These are phyloP conservation scores for Umbellularia californica DNA, from an alignment of 164 flowering plant species.

Conservation along the genomic window DNA sequence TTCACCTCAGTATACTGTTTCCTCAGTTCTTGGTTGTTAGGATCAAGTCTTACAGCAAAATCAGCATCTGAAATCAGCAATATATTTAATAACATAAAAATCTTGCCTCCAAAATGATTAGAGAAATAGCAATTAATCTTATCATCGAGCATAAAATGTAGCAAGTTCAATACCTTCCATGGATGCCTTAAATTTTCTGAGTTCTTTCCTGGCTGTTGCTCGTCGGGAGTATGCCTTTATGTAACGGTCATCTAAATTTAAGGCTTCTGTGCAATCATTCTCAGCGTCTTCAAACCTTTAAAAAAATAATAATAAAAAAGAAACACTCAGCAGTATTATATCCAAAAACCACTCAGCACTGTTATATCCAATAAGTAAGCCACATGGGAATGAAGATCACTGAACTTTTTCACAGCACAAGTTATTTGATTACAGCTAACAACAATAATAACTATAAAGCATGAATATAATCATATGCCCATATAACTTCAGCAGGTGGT, in stretches of 20 bases:
- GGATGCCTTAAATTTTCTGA: slow-evolving; percentile 72
- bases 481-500: too few relatives aligned
- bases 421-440: too few relatives aligned
- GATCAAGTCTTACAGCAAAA: slow-evolving; percentile 88
- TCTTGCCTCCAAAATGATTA: slow-evolving; percentile 1
- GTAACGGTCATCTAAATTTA: slow-evolving; percentile 92
- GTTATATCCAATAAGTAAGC: too few relatives aligned
- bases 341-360: too few relatives aligned
- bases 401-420: too few relatives aligned
- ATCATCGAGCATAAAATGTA: not conserved
- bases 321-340: too few relatives aligned
- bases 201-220: slow-evolving; percentile 93
- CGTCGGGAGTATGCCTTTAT: slow-evolving; percentile 94
- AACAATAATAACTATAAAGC: too few relatives aligned
- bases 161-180: slow-evolving; percentile 53
- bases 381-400: too few relatives aligned
- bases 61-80: slow-evolving; percentile 69
- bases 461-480: too few relatives aligned
- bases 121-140: not conserved
- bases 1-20: slow-evolving; percentile 72
- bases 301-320: not conserved
- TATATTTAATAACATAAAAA: not conserved
- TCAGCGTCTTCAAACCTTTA: slow-evolving; percentile 84
- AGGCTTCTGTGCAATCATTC: slow-evolving; percentile 91
- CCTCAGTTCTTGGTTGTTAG: slow-evolving; percentile 82